phyloP scores from a whole-genome alignment of 2,329 filamentous ascomycete species.

The Fusarium bulbicola region DNA sequence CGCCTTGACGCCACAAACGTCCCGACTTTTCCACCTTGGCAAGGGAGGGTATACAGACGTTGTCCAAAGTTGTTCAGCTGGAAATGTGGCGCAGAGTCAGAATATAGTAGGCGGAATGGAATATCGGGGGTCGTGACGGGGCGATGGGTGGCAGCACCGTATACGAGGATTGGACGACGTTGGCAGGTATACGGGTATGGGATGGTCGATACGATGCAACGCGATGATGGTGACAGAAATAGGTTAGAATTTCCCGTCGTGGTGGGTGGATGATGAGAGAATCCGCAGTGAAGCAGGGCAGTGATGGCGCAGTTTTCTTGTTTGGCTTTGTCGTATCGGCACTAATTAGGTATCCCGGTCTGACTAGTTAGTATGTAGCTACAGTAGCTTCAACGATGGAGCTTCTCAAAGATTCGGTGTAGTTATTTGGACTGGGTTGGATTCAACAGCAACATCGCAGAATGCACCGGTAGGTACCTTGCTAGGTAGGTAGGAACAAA shows the following conservation, averaged over 20 bases:
- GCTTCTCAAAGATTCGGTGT: conserved; percentile 14
- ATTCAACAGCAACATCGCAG: neutral
- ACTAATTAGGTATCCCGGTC: conserved; percentile 9
- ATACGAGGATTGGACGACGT: conserved; percentile 15
- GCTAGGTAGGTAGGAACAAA: neutral
- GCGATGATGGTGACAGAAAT: conserved; percentile 10
- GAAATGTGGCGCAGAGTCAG: conserved; percentile 31
- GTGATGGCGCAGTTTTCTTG: conserved; percentile 16
- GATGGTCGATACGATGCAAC: conserved; percentile 3
- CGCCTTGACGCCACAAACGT: conserved; percentile 16
- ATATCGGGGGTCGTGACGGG: conserved; percentile 6
- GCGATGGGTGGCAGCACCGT: conserved; percentile 1
- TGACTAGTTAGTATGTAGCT: neutral
- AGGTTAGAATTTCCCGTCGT: conserved; percentile 6
- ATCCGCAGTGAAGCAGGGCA: conserved; percentile 28
- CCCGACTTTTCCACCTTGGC: conserved; percentile 35
- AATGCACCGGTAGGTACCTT: neutral
- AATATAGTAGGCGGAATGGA: conserved; percentile 19
- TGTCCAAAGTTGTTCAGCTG: conserved; percentile 3
- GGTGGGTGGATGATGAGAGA: conserved; percentile 19
- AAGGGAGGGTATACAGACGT: conserved; percentile 26
- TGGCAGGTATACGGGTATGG: conserved; percentile 3
- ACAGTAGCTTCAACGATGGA: conserved; percentile 15
- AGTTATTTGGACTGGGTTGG: neutral
- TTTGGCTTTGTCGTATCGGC: conserved; percentile 8